Evolutionary conservation across 169 alveolate species (phyloP).

Genomic region (Eimeria maxima): DNA sequence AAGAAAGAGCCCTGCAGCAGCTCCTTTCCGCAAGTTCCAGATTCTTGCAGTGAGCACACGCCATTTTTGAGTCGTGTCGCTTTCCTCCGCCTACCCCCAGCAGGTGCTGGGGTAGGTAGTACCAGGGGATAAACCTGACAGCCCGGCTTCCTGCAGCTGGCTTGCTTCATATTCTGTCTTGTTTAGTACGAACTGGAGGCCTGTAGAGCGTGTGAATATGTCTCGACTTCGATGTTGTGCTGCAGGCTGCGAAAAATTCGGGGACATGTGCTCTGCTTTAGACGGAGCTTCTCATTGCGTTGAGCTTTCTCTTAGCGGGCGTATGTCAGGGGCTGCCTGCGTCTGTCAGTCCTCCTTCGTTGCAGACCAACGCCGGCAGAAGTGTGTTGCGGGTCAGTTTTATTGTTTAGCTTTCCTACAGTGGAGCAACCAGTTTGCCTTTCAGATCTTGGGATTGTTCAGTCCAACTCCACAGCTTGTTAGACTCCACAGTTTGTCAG

Average conservation of each 20-base stretch:
- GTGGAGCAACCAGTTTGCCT: background rate
- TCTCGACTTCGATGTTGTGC: background rate
- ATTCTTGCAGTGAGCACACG: constrained; percentile 14
- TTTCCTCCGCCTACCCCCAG: background rate
- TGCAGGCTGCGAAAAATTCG: constrained; percentile 48
- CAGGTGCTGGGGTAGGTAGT: background rate
- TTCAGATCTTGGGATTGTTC: background rate
- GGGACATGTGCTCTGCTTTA: background rate
- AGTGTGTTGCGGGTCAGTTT: constrained; percentile 54
- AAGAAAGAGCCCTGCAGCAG: constrained; percentile 32
- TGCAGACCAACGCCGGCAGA: constrained; percentile 58
- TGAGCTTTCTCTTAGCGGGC: constrained; percentile 36
- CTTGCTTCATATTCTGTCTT: background rate
- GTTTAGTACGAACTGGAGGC: background rate
- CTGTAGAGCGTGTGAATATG: background rate
- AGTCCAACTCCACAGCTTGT: background rate
- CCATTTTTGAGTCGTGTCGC: background rate
- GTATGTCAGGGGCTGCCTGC: constrained; percentile 69
- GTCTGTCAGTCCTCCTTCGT: constrained; percentile 36
- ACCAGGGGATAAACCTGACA: background rate
- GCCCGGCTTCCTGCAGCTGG: background rate
- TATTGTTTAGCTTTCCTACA: background rate
- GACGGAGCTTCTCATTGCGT: constrained; percentile 64
- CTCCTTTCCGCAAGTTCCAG: background rate
- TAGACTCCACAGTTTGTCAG: background rate